phyloP scores from a whole-genome alignment of 768 basidiomycete genomes.

The Leucocoprinus leucothites region DNA sequence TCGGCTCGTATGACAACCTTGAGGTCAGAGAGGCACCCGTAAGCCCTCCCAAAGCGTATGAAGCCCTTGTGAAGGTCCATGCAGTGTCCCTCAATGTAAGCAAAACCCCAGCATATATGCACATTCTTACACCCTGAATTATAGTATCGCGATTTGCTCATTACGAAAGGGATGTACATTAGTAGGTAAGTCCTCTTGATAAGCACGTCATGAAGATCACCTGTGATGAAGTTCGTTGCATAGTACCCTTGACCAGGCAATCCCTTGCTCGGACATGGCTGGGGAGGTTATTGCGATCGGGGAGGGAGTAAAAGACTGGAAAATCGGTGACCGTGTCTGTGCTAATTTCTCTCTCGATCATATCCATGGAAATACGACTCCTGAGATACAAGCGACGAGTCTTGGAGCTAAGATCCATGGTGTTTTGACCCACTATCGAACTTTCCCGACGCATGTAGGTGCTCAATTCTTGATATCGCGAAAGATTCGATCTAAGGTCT shows the following conservation, averaged over 20 bases:
- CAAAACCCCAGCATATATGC: conserved; percentile 4
- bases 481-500: too few species aligned
- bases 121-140: conserved; percentile 35
- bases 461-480: neutral
- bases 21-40: conserved; percentile 24
- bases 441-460: conserved; percentile 31
- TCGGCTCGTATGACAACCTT: conserved; percentile 21
- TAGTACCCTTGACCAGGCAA: conserved; percentile 27
- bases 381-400: conserved; percentile 29
- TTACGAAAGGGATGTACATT: neutral
- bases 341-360: conserved; percentile 51
- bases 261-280: conserved; percentile 50
- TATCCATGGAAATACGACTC: conserved; percentile 38
- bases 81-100: conserved; percentile 53
- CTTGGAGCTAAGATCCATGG: conserved; percentile 51
- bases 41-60: conserved; percentile 33
- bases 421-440: conserved; percentile 51
- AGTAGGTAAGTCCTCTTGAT: conserved; percentile 15
- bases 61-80: conserved; percentile 55
- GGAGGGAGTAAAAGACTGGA: conserved; percentile 43
- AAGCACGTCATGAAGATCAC: conserved; percentile 25
- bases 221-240: neutral
- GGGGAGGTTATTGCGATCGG: conserved; percentile 53
- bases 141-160: conserved; percentile 44
- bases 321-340: conserved; percentile 51